phyloP scores from a whole-genome alignment of 2,329 filamentous ascomycete genomes.

The Aspergillus sp. region DNA sequence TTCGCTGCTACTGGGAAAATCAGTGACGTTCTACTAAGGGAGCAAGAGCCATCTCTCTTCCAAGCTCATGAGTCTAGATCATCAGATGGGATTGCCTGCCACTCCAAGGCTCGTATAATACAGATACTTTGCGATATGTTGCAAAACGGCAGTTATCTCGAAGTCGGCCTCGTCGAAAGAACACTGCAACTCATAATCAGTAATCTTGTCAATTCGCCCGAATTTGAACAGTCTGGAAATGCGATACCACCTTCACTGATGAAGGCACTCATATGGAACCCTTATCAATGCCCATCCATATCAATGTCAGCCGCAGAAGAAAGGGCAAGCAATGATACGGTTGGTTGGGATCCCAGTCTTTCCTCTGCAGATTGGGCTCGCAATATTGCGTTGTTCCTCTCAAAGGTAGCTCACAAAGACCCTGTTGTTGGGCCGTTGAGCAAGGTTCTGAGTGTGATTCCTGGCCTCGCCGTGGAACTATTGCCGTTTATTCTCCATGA shows the following conservation, averaged over 20 bases:
- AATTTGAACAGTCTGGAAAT: constrained; percentile 29
- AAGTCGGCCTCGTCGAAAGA: constrained; percentile 39
- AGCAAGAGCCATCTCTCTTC: constrained; percentile 30
- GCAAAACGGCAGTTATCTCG: constrained; percentile 50
- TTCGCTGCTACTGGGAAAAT: constrained; percentile 71
- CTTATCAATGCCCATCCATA: constrained; percentile 35
- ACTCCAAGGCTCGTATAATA: constrained; percentile 61
- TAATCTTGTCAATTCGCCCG: constrained; percentile 22
- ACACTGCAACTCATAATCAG: constrained; percentile 41
- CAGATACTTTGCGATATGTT: constrained; percentile 59
- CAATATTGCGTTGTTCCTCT: constrained; percentile 46
- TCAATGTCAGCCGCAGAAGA: constrained; percentile 14
- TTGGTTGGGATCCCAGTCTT: constrained; percentile 15
- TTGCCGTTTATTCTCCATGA: constrained; percentile 85
- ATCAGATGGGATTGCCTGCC: constrained; percentile 10
- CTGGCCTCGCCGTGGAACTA: constrained; percentile 65
- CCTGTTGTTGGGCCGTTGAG: constrained; percentile 66
- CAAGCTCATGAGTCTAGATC: constrained; percentile 5
- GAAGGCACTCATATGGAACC: constrained; percentile 38
- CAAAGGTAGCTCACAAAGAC: constrained; percentile 55
- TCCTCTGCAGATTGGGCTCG: constrained; percentile 30
- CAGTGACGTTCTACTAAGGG: constrained; percentile 43
- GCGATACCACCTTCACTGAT: constrained; percentile 33
- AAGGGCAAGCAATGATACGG: constrained; percentile 7
- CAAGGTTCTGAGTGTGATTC: constrained; percentile 61